A percentile compares a stretch with the other conserved stretches of the same genome.
Conservation (phyloP, 768 basidiomycete genomes). For the Serendipita sp. region DNA sequence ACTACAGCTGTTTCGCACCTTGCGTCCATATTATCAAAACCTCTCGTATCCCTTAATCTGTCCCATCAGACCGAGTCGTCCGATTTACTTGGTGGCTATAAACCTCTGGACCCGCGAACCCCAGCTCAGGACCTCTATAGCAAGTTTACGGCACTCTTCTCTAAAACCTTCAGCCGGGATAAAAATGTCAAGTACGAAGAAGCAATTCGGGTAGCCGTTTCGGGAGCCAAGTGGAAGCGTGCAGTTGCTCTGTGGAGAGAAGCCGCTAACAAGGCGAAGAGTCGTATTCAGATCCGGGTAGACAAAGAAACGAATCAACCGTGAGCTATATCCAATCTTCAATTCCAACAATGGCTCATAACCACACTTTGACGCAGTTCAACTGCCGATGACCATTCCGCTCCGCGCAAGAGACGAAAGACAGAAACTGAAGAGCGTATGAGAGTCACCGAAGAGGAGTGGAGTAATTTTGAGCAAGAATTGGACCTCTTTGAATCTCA, state of each 20-base stretch:
- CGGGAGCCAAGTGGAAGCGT: slow-evolving; percentile 73
- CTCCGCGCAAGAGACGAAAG: slow-evolving; percentile 49
- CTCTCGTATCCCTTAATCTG: slow-evolving; percentile 78
- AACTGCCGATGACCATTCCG: slow-evolving; percentile 18
- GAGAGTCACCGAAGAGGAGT: slow-evolving; percentile 34
- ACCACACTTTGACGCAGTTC: slow-evolving; percentile 2
- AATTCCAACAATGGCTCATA: background rate
- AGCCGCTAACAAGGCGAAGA: slow-evolving; percentile 49
- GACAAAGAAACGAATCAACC: background rate
- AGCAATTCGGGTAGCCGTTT: slow-evolving; percentile 64
- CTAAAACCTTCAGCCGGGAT: slow-evolving; percentile 71
- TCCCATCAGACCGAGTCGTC: slow-evolving; percentile 94
- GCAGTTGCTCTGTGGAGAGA: slow-evolving; percentile 74
- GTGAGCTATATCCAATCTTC: background rate
- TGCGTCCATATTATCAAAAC: slow-evolving; percentile 55
- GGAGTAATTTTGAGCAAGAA: slow-evolving; percentile 51
- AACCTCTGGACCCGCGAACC: slow-evolving; percentile 79
- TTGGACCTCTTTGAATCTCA: slow-evolving; percentile 75
- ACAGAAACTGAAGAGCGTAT: slow-evolving; percentile 28
- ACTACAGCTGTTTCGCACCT: slow-evolving; percentile 84
- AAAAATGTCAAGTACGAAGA: slow-evolving; percentile 79
- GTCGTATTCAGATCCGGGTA: slow-evolving; percentile 29
- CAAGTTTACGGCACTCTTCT: slow-evolving; percentile 66
- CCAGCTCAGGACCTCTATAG: slow-evolving; percentile 56
- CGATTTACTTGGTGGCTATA: slow-evolving; percentile 88